These are phyloP conservation scores for Calocybe indica DNA, from an alignment of 768 basidiomycete species.

Conservation along the genomic window DNA sequence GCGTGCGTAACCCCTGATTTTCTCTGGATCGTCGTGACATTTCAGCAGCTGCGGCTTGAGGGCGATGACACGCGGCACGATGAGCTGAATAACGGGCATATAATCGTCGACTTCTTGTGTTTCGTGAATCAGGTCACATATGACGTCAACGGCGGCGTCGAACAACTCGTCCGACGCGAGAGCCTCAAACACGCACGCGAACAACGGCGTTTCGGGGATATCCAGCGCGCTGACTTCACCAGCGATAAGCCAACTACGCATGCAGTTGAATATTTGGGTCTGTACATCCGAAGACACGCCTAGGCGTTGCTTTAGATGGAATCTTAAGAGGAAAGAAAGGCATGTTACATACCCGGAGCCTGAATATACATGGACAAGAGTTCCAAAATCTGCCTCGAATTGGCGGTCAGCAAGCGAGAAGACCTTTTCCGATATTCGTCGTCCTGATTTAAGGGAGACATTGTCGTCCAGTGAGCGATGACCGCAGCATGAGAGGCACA, in stretches of 20 bases:
- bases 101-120: slow-evolving; percentile 97
- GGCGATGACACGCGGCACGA: slow-evolving; percentile 81
- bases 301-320: slow-evolving; percentile 21
- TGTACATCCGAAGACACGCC: slow-evolving; percentile 81
- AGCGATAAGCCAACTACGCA: slow-evolving; percentile 83
- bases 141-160: slow-evolving; percentile 84
- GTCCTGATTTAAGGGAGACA: slow-evolving; percentile 40
- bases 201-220: slow-evolving; percentile 73
- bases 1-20: slow-evolving; percentile 82
- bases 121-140: slow-evolving; percentile 95
- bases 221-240: slow-evolving; percentile 69
- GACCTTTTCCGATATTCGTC: slow-evolving; percentile 66
- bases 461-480: not conserved
- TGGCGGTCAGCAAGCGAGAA: slow-evolving; percentile 55
- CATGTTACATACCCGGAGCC: slow-evolving; percentile 62
- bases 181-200: slow-evolving; percentile 79
- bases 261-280: slow-evolving; percentile 73
- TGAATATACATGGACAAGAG: slow-evolving; percentile 84
- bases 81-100: slow-evolving; percentile 79
- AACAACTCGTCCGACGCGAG: slow-evolving; percentile 83
- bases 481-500: slow-evolving; percentile 22
- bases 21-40: slow-evolving; percentile 75
- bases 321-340: not conserved
- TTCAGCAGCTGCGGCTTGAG: slow-evolving; percentile 58
- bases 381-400: slow-evolving; percentile 67